These are phyloP conservation scores for Vigna hirtella DNA, from an alignment of 306 rosid species.

Conservation along the genomic window DNA sequence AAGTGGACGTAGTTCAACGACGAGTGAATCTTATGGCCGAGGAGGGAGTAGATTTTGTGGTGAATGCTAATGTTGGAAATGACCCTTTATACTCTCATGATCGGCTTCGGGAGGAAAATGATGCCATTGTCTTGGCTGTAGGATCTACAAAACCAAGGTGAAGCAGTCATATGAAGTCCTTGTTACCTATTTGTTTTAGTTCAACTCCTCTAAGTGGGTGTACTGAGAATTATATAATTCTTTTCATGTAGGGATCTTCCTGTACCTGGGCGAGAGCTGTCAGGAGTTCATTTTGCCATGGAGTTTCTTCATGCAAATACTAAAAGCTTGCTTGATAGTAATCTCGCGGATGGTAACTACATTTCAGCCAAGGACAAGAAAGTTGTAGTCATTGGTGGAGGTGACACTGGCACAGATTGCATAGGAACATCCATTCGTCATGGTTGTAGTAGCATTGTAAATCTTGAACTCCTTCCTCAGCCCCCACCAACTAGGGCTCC, in stretches of 20 bases:
- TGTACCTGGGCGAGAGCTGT: slow-evolving; percentile 89
- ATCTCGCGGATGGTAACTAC: slow-evolving; percentile 77
- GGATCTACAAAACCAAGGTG: slow-evolving; percentile 99
- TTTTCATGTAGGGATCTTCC: slow-evolving; percentile 83
- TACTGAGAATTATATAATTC: neutral
- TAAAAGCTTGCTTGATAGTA: slow-evolving; percentile 97
- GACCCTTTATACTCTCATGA: slow-evolving; percentile 80
- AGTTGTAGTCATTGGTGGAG: slow-evolving; percentile 96
- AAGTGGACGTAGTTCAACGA: slow-evolving; percentile 81
- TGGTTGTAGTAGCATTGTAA: slow-evolving; percentile 70
- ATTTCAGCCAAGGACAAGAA: slow-evolving; percentile 97
- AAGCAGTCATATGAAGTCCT: slow-evolving; percentile 13
- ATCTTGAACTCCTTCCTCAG: slow-evolving; percentile 83
- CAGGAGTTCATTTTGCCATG: slow-evolving; percentile 98
- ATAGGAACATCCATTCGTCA: slow-evolving; percentile 95
- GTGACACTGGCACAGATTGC: slow-evolving; percentile 99
- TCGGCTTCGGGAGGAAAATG: slow-evolving; percentile 74
- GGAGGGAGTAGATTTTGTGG: slow-evolving; percentile 86
- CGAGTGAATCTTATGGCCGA: slow-evolving; percentile 90
- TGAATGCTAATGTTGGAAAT: slow-evolving; percentile 80
- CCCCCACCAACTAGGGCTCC: slow-evolving; percentile 91
- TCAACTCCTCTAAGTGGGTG: neutral
- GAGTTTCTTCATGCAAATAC: slow-evolving; percentile 96
- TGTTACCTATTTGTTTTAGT: slow-evolving; percentile 2
- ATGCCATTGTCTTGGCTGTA: slow-evolving; percentile 85